Percentiles rank a stretch among this genome's conserved stretches.
Evolutionary conservation across 192 early-diverging fungal genomes (phyloP).

Genomic region (Backusella australiensis): DNA sequence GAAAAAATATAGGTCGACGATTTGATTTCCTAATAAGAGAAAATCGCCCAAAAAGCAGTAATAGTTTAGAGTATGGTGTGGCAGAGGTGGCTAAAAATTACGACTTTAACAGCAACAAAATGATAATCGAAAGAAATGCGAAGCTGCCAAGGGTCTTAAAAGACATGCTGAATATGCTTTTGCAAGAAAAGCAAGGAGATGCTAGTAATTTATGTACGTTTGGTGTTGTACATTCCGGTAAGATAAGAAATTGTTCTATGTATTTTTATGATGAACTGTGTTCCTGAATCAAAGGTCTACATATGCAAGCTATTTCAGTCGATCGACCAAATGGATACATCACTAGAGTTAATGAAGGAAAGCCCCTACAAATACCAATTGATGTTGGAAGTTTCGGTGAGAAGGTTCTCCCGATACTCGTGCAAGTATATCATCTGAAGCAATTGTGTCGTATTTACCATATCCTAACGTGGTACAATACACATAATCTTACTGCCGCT

Average conservation of each 20-base stretch:
- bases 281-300: slow-evolving; percentile 11
- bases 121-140: not conserved
- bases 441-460: too few relatives aligned
- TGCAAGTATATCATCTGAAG: slow-evolving; percentile 18
- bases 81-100: slow-evolving; percentile 10
- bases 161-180: slow-evolving; percentile 13
- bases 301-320: slow-evolving; percentile 17
- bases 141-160: slow-evolving; percentile 10
- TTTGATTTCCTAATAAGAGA: slow-evolving; percentile 6
- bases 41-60: not conserved
- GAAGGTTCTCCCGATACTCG: slow-evolving; percentile 16
- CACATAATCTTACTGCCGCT: too few relatives aligned
- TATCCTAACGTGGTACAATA: too few relatives aligned
- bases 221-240: slow-evolving; percentile 8
- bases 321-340: slow-evolving; percentile 9
- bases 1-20: slow-evolving; percentile 7
- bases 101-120: slow-evolving; percentile 5
- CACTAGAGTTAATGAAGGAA: slow-evolving; percentile 13
- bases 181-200: slow-evolving; percentile 11
- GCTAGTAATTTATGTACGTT: slow-evolving; percentile 10
- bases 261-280: slow-evolving; percentile 8
- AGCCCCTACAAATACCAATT: slow-evolving; percentile 15
- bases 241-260: slow-evolving; percentile 4
- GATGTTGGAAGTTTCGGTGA: slow-evolving; percentile 10
- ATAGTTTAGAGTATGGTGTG: slow-evolving; percentile 7